Conservation (phyloP, 768 basidiomycete species). For the Lepiota brunneoincarnata region DNA sequence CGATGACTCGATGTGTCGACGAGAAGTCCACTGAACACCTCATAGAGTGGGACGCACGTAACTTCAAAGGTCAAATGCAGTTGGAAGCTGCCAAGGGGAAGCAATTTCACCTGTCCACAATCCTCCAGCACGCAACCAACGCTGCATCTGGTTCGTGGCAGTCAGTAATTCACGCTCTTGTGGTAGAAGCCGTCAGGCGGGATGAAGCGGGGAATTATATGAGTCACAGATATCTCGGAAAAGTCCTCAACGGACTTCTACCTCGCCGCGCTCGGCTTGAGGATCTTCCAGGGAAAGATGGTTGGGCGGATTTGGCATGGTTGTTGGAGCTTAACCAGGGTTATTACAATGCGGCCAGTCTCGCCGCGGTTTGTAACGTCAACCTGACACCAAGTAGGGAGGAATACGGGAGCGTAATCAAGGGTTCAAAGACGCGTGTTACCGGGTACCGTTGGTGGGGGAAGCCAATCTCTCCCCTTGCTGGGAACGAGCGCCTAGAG, state of each 20-base stretch:
- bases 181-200: neutral
- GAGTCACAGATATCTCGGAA: neutral
- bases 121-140: neutral
- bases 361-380: neutral
- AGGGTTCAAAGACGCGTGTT: neutral
- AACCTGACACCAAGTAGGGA: neutral
- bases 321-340: neutral
- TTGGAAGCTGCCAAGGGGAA: neutral
- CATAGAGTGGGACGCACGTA: neutral
- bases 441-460: neutral
- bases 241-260: neutral
- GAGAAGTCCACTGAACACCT: neutral
- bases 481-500: neutral
- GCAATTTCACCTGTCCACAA: neutral
- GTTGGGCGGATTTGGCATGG: neutral
- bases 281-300: neutral
- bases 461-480: neutral
- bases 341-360: neutral
- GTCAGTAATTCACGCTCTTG: neutral
- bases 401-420: neutral
- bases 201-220: neutral
- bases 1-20: neutral
- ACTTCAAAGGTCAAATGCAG: constrained; percentile 1
- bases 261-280: neutral
- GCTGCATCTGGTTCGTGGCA: neutral